Evolutionary conservation across 352 stramenopile genomes (phyloP), one percentile per base, ranked within the genome.

Genomic region (Phytophthora uliginosa): DNA sequence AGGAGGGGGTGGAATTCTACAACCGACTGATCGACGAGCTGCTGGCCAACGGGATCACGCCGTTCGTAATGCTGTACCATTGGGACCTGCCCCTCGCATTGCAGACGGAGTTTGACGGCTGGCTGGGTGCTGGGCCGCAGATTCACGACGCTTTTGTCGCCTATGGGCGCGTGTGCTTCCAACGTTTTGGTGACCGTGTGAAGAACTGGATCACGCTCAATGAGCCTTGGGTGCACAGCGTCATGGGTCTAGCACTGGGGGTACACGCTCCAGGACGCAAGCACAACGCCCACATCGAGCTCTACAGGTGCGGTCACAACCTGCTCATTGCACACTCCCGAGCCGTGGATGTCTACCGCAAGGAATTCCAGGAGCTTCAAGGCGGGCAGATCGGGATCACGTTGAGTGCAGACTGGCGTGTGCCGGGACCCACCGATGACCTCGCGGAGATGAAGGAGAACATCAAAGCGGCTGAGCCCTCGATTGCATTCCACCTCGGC

Each of bases 161-260:
- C n/a, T 99, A 98, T 69, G 90, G 92, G 24, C 76, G 86, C 47
- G 79, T 98, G n/a, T 98, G 91, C 63, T 99, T 98, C 76, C 69
- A 91, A 38, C 77, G 78, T 45, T 98, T 98, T 77, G 95, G 95
- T 42, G 89, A 98, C 73, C 83, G 94, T 54, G 95, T 99, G 24
- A 98, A 98, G 78, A 86, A 86, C 59, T 99, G 95, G 94, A 84
- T 98, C 31, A 98, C 95, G 28, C 79, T 99, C 50, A 99, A 99
- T 74, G 95, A 99, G 81, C 78, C 91, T 6, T 98, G 92, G 60
- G 91, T 96, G 71, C 52, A 85, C 94, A 22, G 88, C 10, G 84
- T 98, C 57, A 83, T 96, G 59, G 93, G 93, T 42, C 98, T 98
- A 72, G 84, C 91, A 52, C 76, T 88, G 48, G 94, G 92, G 40